phyloP scores from a whole-genome alignment of 2,329 filamentous ascomycete species.

The Mycosphaerella sp. region DNA sequence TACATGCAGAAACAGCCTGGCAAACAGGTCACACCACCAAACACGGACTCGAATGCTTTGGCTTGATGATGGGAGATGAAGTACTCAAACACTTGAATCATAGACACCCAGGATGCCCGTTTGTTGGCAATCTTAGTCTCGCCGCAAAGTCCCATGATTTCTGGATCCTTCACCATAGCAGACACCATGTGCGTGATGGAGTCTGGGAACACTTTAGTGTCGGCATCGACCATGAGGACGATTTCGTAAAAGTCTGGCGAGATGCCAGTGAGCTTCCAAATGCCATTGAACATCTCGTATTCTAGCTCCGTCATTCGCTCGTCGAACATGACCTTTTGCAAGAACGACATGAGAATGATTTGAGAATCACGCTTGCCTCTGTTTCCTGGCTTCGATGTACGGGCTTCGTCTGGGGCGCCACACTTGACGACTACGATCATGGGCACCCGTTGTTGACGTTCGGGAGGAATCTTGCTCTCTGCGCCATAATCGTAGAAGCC shows the following conservation, averaged over 20 bases:
- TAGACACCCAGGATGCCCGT: constrained; percentile 85
- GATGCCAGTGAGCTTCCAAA: constrained; percentile 98
- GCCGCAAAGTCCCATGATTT: constrained; percentile 98
- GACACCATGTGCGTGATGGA: constrained; percentile 98
- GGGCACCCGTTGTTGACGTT: constrained; percentile 92
- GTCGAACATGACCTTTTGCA: constrained; percentile 99
- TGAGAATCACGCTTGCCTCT: constrained; percentile 98
- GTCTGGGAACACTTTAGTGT: constrained; percentile 98
- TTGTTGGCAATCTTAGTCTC: constrained; percentile 99
- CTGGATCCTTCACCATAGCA: constrained; percentile 97
- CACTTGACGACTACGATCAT: constrained; percentile 98
- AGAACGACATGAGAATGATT: constrained; percentile 98
- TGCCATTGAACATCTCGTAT: constrained; percentile 98
- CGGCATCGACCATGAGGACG: constrained; percentile 97
- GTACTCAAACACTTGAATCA: constrained; percentile 99
- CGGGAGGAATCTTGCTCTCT: constrained; percentile 68
- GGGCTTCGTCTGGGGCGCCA: constrained; percentile 80
- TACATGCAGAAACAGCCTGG: constrained; percentile 99
- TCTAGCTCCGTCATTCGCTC: constrained; percentile 99
- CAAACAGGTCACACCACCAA: constrained; percentile 97
- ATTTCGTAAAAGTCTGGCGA: constrained; percentile 97
- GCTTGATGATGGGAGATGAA: constrained; percentile 97
- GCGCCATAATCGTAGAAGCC: constrained; percentile 96
- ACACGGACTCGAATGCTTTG: constrained; percentile 97
- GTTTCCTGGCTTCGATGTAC: constrained; percentile 84